Base-by-base conservation (phyloP, 2,329 filamentous ascomycete genomes). In the Sarocladium brachiariae region DNA sequence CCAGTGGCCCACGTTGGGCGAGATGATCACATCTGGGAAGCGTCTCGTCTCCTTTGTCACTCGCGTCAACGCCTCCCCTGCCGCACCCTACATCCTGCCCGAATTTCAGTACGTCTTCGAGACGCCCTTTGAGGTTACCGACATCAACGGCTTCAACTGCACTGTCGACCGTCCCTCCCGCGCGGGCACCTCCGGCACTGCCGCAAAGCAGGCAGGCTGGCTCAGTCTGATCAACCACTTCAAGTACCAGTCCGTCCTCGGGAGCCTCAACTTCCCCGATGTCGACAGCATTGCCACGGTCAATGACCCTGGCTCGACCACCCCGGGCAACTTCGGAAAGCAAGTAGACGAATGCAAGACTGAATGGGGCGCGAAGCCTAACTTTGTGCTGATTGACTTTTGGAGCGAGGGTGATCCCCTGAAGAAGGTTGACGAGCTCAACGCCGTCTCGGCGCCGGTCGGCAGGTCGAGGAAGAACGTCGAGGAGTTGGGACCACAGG, bases 151-250 rank as follows among this genome's bases (percentile, higher is more conserved):
- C 63, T 93, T 90, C 73, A 84, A 83, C 65, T 93, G 88, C 72
- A 77, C 74, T 0, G 74, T 88, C 3, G 73, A 86, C 60, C 81
- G 88, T 0, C 88, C 88, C 0, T 66, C 74, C 0, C 65, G 66
- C 5, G 68, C 83, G 30, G 43, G 43, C 16, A 63, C 66, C 19
- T 62, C 70, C 3, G 75, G 75, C 46, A 60, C 75, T 14, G 59
- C 71, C 1, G 86, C 84, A 2, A 61, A 86, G 23, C 61, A 71
- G 0, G 72, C 74, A 1, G 78, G 78, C 57, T 76, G 81, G 58
- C 75, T 93, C 63, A 81, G 87, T 23, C 71, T 93, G 9, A 76
- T 88, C 71, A 93, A 93, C 72, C 88, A 93, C 70, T 92, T 93
- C 71, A 76, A 86, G 50, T 83, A 91, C 70, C 69, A 74, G 52